Evolutionary conservation across 192 early-diverging fungal species (phyloP).

Genomic region (Podila clonocystis): DNA sequence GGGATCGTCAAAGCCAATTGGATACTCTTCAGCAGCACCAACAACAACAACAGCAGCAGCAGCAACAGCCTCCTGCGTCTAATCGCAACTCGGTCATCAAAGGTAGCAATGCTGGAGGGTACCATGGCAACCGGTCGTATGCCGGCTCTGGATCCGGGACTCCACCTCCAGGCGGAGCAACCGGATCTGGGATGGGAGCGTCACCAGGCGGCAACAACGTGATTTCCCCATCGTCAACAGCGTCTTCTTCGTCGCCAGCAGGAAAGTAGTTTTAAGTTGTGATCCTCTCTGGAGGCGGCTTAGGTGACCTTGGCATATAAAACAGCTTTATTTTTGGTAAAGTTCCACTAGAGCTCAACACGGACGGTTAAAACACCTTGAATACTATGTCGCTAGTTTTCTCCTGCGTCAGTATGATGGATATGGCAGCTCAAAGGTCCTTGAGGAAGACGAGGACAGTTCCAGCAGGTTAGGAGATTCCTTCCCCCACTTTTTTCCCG

Average conservation of each 20-base stretch:
- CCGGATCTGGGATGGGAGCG: background rate
- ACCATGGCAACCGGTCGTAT: background rate
- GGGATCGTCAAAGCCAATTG: slow-evolving; percentile 43
- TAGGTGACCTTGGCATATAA: no score
- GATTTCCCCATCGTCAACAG: background rate
- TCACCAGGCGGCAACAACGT: background rate
- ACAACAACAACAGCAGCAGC: background rate
- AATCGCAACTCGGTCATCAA: slow-evolving; percentile 16
- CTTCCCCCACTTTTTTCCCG: no score
- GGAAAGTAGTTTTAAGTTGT: no score
- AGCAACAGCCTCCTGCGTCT: background rate
- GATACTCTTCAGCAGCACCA: slow-evolving; percentile 16
- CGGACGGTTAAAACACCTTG: no score
- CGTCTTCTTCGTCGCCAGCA: no score
- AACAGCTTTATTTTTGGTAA: no score
- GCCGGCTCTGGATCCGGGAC: slow-evolving; percentile 8
- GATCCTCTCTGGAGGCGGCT: background rate
- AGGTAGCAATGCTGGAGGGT: background rate
- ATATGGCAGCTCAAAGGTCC: background rate
- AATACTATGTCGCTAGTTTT: no score
- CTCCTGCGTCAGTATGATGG: no score
- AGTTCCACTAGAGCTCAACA: no score
- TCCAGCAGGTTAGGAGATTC: background rate
- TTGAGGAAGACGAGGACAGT: slow-evolving; percentile 18
- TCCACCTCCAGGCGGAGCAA: background rate